phyloP scores from a whole-genome alignment of 805 yeast species.

The Scheffersomyces amazonensis region DNA sequence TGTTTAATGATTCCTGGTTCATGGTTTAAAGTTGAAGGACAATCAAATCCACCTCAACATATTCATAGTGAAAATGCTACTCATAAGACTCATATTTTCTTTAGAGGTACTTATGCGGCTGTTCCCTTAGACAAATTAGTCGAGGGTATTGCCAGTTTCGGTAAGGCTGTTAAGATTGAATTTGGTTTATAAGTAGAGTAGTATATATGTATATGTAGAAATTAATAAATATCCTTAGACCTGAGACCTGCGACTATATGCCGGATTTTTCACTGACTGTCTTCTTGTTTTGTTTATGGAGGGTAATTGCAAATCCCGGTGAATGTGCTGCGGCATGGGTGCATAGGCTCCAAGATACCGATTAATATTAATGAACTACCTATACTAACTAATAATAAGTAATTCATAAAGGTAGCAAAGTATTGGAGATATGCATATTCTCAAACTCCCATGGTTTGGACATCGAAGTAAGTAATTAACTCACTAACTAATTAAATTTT shows the following conservation, averaged over 20 bases:
- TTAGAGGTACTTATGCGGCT: conserved; percentile 88
- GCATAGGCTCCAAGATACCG: no score
- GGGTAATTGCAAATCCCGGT: no score
- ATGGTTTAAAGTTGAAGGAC: conserved; percentile 66
- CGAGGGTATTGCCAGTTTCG: conserved; percentile 64
- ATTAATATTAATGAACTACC: no score
- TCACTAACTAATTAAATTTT: background rate
- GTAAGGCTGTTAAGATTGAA: conserved; percentile 58
- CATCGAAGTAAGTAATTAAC: conserved; percentile 33
- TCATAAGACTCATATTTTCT: conserved; percentile 53
- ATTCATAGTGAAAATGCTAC: conserved; percentile 38
- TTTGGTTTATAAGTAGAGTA: conserved; percentile 31
- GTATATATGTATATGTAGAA: background rate
- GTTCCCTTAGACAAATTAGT: conserved; percentile 65
- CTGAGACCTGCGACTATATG: no score
- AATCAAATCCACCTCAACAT: conserved; percentile 58
- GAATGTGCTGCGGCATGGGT: no score
- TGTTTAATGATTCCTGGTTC: conserved; percentile 79
- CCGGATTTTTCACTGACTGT: no score
- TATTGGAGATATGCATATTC: conserved; percentile 26
- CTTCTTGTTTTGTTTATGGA: no score
- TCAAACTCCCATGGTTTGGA: conserved; percentile 45
- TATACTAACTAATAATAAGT: background rate
- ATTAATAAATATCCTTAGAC: no score
- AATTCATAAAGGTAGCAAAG: background rate